These are phyloP conservation scores for Hibiscus mutabilis DNA, from an alignment of 345 rosid species.

Conservation along the genomic window DNA sequence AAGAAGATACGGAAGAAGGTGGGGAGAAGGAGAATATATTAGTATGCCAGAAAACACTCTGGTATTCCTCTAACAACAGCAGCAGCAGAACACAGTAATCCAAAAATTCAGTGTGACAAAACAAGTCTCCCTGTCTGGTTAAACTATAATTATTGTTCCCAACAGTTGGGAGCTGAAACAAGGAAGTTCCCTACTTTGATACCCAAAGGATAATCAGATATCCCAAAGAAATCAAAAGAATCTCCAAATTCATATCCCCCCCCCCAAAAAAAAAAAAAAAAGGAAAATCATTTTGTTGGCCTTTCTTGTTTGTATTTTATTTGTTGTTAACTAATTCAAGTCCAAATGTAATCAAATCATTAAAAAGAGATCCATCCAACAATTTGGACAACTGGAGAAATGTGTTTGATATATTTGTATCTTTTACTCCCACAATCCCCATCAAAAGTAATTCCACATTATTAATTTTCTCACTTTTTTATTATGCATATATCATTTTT, in stretches of 20 bases:
- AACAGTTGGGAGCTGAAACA: not conserved
- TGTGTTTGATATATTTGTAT: not conserved
- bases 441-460: not conserved
- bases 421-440: not conserved
- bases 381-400: not conserved
- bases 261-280: too few relatives aligned
- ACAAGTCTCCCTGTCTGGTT: not conserved
- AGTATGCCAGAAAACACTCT: conserved; percentile 84
- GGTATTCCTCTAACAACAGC: conserved; percentile 55
- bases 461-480: too few relatives aligned
- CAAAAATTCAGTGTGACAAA: not conserved
- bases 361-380: too few relatives aligned
- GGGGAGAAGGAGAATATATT: conserved; percentile 71
- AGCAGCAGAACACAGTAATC: conserved; percentile 20
- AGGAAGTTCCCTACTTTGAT: conserved; percentile 5
- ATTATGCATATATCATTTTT: too few relatives aligned
- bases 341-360: not conserved
- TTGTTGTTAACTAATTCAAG: not conserved
- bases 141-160: not conserved
- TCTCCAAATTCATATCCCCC: conserved; percentile 11
- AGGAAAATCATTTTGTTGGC: conserved; percentile 14
- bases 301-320: not conserved
- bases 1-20: conserved; percentile 54
- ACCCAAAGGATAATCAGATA: conserved; percentile 1
- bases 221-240: conserved; percentile 13